phyloP scores from a whole-genome alignment of 1,139 yeast genomes.

The Maudiozyma humilis region DNA sequence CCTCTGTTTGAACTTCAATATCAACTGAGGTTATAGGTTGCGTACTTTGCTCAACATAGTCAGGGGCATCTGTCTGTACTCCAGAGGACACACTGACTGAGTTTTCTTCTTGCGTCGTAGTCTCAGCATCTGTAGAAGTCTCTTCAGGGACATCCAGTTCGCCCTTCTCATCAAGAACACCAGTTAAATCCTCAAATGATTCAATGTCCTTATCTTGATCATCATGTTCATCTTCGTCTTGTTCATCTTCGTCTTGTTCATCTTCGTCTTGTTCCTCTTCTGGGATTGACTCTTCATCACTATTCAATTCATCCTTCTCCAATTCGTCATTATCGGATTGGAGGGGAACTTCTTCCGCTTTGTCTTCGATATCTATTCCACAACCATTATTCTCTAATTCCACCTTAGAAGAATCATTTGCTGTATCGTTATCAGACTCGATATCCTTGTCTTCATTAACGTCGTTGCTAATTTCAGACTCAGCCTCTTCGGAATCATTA shows the following conservation, averaged over 20 bases:
- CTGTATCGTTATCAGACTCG: not conserved
- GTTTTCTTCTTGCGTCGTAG: not conserved
- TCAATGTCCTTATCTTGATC: conserved; percentile 6
- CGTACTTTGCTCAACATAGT: conserved; percentile 5
- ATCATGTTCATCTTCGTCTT: not conserved
- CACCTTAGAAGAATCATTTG: not conserved
- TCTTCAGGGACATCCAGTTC: conserved; percentile 14
- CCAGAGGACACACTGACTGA: not conserved
- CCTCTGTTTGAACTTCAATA: conserved; percentile 26
- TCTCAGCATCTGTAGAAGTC: conserved; percentile 13
- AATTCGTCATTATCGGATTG: not conserved
- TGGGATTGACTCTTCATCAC: not conserved
- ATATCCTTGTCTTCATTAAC: conserved; percentile 4
- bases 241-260: not conserved
- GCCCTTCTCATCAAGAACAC: conserved; percentile 12
- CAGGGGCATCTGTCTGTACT: conserved; percentile 10
- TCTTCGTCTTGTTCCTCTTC: not conserved
- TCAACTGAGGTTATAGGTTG: conserved; percentile 9
- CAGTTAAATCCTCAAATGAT: conserved; percentile 18
- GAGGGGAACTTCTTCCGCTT: conserved; percentile 3
- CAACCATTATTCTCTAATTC: too few species aligned
- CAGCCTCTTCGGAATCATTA: not conserved
- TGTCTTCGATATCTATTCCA: not conserved
- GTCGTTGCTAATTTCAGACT: not conserved
- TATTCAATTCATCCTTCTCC: not conserved